Evolutionary conservation across 2,329 filamentous ascomycete genomes (phyloP), one percentile per base, ranked within the genome.

Genomic region (Cordyceps cicadae): DNA sequence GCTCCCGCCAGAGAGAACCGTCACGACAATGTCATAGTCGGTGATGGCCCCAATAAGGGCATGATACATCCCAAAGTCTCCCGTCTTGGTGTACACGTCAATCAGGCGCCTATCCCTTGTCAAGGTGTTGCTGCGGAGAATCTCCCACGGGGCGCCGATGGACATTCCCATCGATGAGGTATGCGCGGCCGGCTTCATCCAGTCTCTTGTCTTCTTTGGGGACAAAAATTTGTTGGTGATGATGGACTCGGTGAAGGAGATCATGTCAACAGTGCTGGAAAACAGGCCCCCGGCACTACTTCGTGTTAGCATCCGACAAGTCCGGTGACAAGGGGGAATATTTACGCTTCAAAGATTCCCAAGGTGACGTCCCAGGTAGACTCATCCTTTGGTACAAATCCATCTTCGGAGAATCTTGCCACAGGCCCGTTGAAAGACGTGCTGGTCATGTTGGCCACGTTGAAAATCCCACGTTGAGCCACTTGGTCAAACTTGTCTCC

Each of bases 101-200:
- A 80, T 67, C 0, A 77, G 64, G 3, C 76, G 74, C 29, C 72
- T 70, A 61, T 76, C 74, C 0, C 67, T 63, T 5, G 73, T 73
- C 34, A 76, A 62, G 63, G 70, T 70, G 57, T 74, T 66, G 34
- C 68, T 65, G 34, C 75, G 74, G 26, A 73, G 68, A 53, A 81
- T 81, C 64, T 81, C 78, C 77, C 78, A 81, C 0, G 77, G 77
- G 6, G 70, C 71, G 8, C 78, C 79, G 37, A 80, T 69, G 29
- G 73, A 70, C 46, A 71, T 69, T 3, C 70, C 71, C 59, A 69
- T 67, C 3, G 69, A 72, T 0, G 73, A 72, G 1, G 75, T 78
- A 64, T 71, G 70, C 6, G 70, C 65, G 3, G 68, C 66, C 3
- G 74, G 78, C 63, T 80, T 78, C 63, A 81, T 70, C 79, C 78